Evolutionary conservation across 306 rosid genomes (phyloP), one percentile per base, ranked within the genome.

Genomic region (Senna tora): DNA sequence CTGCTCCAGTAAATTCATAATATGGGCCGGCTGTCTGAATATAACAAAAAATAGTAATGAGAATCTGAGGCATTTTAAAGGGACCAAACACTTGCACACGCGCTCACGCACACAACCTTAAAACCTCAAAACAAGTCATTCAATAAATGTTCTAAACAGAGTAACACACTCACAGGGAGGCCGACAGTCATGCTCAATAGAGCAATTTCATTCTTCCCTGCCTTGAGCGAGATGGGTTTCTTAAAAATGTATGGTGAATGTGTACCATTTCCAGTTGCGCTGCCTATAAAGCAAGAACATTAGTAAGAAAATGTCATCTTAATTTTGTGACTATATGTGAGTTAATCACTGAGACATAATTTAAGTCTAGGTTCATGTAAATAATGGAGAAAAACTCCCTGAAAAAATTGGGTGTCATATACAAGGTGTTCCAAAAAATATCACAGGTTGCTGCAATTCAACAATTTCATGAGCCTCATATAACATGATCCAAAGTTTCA

Each of bases 121-220:
- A 6, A 6, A 36, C 47, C 34, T 39, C 42, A 20, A 13, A 46
- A 53, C 17, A 46, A 73, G 65, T 41, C 64, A 71, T 69, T 9
- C 36, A 41, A 66, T 30, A 14, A 46, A 22, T 30, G 57, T 41
- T 77, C 49, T 52, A 41, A 47, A 71, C 62, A 75, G 65, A 68
- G 67, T 25, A 73, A 65, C 16, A 7, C 53, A 53, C 76, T 65
- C 71, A 87, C 97, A 84, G 83, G 94, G 52, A 90, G 85, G 81
- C 98, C 98, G 73, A 93, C 92, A 3, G 98, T 86, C 92, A 93
- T 81, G 90, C 94, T 80, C 72, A 93, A 81, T 12, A 93, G 69
- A 63, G 90, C 92, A 71, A 93, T 89, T 65, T 93, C 90, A 75
- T 93, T 93, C 75, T 83, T 90, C 79, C 98, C 98, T 30, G 90